These are phyloP conservation scores for Akanthomyces dipterigenus DNA, from an alignment of 2,329 filamentous ascomycete species.

Conservation along the genomic window DNA sequence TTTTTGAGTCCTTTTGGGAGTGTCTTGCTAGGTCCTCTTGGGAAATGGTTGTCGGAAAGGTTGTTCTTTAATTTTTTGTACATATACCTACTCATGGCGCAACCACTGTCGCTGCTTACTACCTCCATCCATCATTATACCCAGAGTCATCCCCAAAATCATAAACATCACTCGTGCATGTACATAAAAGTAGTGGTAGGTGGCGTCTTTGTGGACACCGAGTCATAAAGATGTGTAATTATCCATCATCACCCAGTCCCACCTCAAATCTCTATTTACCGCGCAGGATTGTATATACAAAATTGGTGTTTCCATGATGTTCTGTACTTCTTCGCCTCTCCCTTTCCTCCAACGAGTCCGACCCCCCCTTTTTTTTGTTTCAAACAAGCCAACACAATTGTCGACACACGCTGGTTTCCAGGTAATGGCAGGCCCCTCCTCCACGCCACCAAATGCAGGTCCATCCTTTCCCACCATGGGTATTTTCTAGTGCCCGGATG, in stretches of 20 bases:
- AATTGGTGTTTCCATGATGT: neutral
- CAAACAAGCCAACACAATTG: neutral
- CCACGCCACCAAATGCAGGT: too few species aligned
- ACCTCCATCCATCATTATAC: neutral
- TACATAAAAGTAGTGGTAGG: neutral
- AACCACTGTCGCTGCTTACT: neutral
- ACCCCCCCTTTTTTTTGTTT: too few species aligned
- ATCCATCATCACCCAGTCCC: neutral
- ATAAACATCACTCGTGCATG: neutral
- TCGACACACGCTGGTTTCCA: neutral
- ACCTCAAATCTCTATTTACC: neutral
- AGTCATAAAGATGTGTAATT: constrained; percentile 3
- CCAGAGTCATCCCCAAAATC: neutral
- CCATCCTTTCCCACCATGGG: neutral
- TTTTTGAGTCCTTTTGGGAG: too few species aligned
- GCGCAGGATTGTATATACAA: constrained; percentile 3
- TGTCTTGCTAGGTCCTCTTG: neutral
- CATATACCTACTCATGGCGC: neutral
- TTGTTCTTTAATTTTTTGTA: neutral
- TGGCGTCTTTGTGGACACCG: neutral
- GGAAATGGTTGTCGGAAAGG: too few species aligned
- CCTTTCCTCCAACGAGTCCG: neutral
- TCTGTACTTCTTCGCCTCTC: neutral
- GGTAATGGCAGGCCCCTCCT: neutral
- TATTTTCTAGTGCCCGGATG: neutral